These are phyloP conservation scores for Pulveroboletus frians DNA, from an alignment of 768 basidiomycete genomes.

Conservation along the genomic window DNA sequence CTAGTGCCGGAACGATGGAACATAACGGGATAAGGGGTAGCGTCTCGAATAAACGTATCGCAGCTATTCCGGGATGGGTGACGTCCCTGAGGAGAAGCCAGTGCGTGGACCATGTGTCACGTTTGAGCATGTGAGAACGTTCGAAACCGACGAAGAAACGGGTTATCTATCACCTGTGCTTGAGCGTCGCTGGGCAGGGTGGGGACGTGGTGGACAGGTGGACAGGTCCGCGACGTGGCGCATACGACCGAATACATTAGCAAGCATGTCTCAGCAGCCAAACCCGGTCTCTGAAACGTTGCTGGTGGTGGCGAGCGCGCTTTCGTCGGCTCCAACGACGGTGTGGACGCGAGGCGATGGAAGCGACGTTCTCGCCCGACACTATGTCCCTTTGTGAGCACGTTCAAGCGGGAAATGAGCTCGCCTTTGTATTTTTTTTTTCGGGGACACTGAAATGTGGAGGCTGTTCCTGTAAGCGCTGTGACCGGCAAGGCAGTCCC, in stretches of 20 bases:
- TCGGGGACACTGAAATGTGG: not conserved
- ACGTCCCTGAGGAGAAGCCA: constrained; percentile 17
- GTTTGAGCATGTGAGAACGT: constrained; percentile 10
- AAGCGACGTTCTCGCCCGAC: not conserved
- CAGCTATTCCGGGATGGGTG: constrained; percentile 14
- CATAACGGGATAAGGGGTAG: constrained; percentile 11
- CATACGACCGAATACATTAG: not conserved
- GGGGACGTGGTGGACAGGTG: too few species aligned
- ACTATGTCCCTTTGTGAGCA: not conserved
- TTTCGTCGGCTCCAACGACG: not conserved
- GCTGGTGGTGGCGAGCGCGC: constrained; percentile 18
- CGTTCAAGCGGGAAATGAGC: not conserved
- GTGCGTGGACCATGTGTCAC: constrained; percentile 12
- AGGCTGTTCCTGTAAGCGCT: constrained; percentile 29
- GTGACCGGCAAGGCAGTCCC: constrained; percentile 35
- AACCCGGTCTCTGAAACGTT: constrained; percentile 15
- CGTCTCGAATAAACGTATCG: constrained; percentile 9
- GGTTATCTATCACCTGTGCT: not conserved
- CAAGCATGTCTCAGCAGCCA: constrained; percentile 9
- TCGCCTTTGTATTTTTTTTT: constrained; percentile 4
- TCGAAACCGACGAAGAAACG: not conserved
- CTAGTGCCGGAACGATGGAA: not conserved
- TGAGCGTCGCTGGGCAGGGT: too few species aligned
- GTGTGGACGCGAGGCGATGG: too few species aligned
- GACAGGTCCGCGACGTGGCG: constrained; percentile 18